Evolutionary conservation across 2,329 filamentous ascomycete genomes (phyloP).

Genomic region (Epicoccum sorghinum): DNA sequence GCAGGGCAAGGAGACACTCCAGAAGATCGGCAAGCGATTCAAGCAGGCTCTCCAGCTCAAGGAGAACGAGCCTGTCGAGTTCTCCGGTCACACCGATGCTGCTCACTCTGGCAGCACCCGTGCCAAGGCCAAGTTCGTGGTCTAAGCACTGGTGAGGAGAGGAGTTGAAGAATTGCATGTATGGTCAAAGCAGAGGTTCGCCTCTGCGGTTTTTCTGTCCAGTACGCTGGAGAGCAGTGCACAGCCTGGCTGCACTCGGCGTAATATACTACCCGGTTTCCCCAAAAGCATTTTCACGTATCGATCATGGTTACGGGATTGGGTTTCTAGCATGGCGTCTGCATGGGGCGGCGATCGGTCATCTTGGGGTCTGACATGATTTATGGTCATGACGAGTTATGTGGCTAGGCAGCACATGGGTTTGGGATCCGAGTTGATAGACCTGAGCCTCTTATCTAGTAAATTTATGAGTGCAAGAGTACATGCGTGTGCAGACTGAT

Average conservation of each 20-base stretch:
- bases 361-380: conserved; percentile 38
- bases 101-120: conserved; percentile 92
- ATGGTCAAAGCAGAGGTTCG: conserved; percentile 5
- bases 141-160: conserved; percentile 58
- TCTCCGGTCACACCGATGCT: conserved; percentile 94
- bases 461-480: conserved; percentile 33
- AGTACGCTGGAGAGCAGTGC: conserved; percentile 4
- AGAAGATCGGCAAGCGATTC: conserved; percentile 86
- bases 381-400: conserved; percentile 36
- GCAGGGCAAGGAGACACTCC: conserved; percentile 84
- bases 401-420: conserved; percentile 24
- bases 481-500: background rate
- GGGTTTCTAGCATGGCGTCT: conserved; percentile 48
- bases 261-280: conserved; percentile 31
- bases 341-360: conserved; percentile 45
- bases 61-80: conserved; percentile 80
- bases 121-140: conserved; percentile 91
- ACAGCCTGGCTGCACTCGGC: conserved; percentile 20
- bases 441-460: conserved; percentile 32
- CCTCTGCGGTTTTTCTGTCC: conserved; percentile 12
- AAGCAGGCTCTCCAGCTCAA: conserved; percentile 89
- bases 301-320: conserved; percentile 36
- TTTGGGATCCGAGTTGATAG: conserved; percentile 34
- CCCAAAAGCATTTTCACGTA: conserved; percentile 36
- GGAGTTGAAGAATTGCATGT: background rate